phyloP scores from a whole-genome alignment of 768 basidiomycete genomes.

The Tricholomella constricta region DNA sequence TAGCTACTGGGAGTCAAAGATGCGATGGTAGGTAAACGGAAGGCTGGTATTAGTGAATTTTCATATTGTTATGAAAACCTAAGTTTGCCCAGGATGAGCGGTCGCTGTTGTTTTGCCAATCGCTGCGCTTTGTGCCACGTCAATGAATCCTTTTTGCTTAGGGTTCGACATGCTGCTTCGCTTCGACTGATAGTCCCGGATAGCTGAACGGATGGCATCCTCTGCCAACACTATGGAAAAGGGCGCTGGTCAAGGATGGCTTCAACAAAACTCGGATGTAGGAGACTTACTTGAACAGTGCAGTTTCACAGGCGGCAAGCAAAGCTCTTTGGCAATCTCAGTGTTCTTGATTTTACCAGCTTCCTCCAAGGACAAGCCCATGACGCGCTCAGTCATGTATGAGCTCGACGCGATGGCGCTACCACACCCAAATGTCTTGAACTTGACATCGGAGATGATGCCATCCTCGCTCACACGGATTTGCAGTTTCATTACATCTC shows the following conservation, averaged over 20 bases:
- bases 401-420: constrained; percentile 97
- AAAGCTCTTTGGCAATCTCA: constrained; percentile 97
- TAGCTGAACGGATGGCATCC: constrained; percentile 98
- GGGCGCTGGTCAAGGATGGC: constrained; percentile 8
- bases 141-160: constrained; percentile 65
- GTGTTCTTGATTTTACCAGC: constrained; percentile 98
- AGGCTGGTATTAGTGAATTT: neutral
- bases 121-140: constrained; percentile 61
- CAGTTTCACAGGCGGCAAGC: constrained; percentile 93
- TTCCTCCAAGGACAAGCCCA: constrained; percentile 89
- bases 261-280: constrained; percentile 5
- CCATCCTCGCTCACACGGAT: constrained; percentile 95
- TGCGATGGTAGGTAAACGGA: constrained; percentile 6
- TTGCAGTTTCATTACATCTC: constrained; percentile 99
- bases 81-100: constrained; percentile 45
- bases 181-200: constrained; percentile 93
- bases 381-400: constrained; percentile 99
- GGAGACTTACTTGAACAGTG: constrained; percentile 82
- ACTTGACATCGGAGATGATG: constrained; percentile 97
- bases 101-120: constrained; percentile 58
- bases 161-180: constrained; percentile 53
- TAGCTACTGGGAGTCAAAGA: constrained; percentile 17
- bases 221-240: constrained; percentile 80
- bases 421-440: constrained; percentile 99
- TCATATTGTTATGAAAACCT: constrained; percentile 2